Evolutionary conservation across 75 land plant genomes (phyloP).

Genomic region (Sequoia sempervirens): DNA sequence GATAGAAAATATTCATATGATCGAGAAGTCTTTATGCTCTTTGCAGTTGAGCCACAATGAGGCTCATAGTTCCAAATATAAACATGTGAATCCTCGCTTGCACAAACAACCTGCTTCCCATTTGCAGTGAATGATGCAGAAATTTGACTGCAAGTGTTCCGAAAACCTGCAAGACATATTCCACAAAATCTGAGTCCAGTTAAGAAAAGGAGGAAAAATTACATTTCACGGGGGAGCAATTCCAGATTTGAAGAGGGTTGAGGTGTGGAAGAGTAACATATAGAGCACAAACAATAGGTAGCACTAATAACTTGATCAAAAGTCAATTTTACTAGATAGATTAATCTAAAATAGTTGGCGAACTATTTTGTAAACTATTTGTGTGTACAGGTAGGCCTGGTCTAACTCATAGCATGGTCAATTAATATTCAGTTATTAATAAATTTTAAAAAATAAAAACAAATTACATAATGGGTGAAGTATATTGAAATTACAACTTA

Average conservation of each 20-base stretch:
- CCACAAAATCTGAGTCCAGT: background rate
- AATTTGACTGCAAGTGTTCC: slow-evolving; percentile 58
- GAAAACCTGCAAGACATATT: slow-evolving; percentile 44
- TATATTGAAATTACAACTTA: background rate
- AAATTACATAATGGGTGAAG: background rate
- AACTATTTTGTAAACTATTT: background rate
- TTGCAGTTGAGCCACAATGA: slow-evolving; percentile 9
- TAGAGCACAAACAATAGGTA: background rate
- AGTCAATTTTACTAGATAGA: background rate
- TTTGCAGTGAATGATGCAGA: slow-evolving; percentile 77
- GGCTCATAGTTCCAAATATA: slow-evolving; percentile 57
- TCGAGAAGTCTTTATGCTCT: slow-evolving; percentile 26
- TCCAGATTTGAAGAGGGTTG: background rate
- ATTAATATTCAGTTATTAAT: background rate
- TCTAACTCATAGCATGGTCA: background rate
- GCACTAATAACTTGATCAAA: background rate
- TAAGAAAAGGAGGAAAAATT: background rate
- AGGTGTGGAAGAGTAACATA: background rate
- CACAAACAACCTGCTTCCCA: slow-evolving; percentile 76
- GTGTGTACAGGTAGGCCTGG: background rate
- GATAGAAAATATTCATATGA: slow-evolving; percentile 74
- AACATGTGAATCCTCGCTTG: slow-evolving; percentile 83
- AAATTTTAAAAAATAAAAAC: background rate
- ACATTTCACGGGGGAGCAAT: background rate
- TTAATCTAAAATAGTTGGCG: background rate